Evolutionary conservation across 352 stramenopile species (phyloP), one percentile per base, ranked within the genome.

Genomic region (Globisporangium lucens): DNA sequence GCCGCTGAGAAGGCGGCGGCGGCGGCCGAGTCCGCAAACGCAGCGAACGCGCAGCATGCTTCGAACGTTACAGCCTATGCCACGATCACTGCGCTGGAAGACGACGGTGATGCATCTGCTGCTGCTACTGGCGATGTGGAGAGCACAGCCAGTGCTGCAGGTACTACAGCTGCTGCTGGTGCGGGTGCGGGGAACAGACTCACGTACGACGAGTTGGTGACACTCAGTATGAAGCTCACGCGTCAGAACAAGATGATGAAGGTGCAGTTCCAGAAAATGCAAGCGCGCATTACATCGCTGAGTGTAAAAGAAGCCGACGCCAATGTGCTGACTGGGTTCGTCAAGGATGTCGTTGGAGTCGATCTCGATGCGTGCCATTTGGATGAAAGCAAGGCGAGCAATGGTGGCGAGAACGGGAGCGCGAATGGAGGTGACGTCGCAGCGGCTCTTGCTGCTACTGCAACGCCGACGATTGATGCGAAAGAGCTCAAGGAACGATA

Each of bases 171-270:
- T 35, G 56, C 20, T 51, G 17, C 38, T 15, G 36, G 12, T 29
- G 43, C 13, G 2, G 33, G 43, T 49, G n/a, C 55, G 12, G 67
- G 67, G 13, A 74, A 67, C 66, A 66, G 67, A 33, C 80, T 78
- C n/a, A 81, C 82, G 57, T 96, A 96, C 65, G 88, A 96, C 30
- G 85, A 96, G 67, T 69, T 96, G 3, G 73, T 96, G 38, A 72
- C 80, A 55, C 77, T 96, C 36, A 96, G 85, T 61, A 92, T 94
- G 86, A 96, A 96, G 74, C 81, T 94, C 61, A 96, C 86, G 66
- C 77, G 87, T 20, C 88, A 96, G 72, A 96, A 96, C 75, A 94
- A 94, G 67, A 72, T 94, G 49, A 91, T 94, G 85, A 93, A 92
- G 69, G 70, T 69, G 5, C 86, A 94, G 72, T 89, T 93, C 63